Conservation (phyloP, 1,284 basidiomycete genomes). For the Cystobasidium slooffiae region DNA sequence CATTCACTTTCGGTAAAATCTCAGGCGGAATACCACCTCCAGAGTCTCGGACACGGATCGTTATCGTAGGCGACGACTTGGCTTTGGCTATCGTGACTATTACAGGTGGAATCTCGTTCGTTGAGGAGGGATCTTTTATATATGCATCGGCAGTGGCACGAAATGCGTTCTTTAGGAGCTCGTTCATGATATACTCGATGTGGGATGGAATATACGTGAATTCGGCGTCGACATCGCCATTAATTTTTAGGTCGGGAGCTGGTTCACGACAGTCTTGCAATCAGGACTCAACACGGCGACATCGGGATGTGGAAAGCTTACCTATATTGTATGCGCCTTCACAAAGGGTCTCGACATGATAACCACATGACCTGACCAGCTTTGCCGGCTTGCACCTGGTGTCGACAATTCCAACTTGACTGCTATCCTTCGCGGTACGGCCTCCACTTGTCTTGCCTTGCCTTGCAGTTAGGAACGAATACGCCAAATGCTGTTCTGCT, state of each 20-base stretch:
- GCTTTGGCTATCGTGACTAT: conserved; percentile 58
- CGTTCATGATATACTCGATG: conserved; percentile 76
- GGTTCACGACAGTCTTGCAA: neutral
- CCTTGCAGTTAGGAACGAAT: conserved; percentile 29
- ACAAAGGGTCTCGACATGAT: conserved; percentile 39
- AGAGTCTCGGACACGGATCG: conserved; percentile 77
- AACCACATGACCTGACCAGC: conserved; percentile 31
- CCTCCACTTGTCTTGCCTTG: conserved; percentile 20
- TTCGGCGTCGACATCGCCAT: conserved; percentile 49
- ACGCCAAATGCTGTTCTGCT: conserved; percentile 86
- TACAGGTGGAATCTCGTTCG: conserved; percentile 73
- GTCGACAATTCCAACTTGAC: conserved; percentile 38
- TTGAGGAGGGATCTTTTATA: conserved; percentile 64
- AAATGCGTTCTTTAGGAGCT: conserved; percentile 64
- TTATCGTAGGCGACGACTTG: conserved; percentile 43
- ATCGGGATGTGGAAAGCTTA: conserved; percentile 11
- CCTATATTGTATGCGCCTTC: conserved; percentile 38
- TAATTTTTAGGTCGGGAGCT: conserved; percentile 47
- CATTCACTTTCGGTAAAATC: conserved; percentile 78
- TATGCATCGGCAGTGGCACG: conserved; percentile 84
- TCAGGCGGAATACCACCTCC: conserved; percentile 77
- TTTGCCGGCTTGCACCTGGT: conserved; percentile 18
- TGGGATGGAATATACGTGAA: conserved; percentile 82
- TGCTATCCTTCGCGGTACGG: conserved; percentile 2
- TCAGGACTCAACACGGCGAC: neutral